A percentile compares a stretch with the other conserved stretches of the same genome.
Conservation (phyloP, 345 rosid genomes). For the Arabidopsis thaliana region DNA sequence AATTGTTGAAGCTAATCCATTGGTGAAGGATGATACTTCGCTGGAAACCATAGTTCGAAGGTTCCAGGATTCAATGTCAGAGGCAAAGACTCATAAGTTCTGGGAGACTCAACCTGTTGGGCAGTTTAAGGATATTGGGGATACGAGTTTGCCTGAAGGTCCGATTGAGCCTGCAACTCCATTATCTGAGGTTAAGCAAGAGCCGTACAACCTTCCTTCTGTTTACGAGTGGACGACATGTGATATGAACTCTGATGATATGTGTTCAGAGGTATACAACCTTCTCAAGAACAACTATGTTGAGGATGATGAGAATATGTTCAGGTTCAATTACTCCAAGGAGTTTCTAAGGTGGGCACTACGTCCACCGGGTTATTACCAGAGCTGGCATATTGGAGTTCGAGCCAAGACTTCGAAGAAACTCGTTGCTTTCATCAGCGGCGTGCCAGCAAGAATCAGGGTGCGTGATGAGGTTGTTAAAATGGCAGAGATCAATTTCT, state of each 20-base stretch:
- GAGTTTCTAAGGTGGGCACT: slow-evolving; percentile 94
- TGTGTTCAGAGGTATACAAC: slow-evolving; percentile 72
- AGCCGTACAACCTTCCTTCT: slow-evolving; percentile 85
- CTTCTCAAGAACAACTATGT: slow-evolving; percentile 87
- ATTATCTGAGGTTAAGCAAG: slow-evolving; percentile 82
- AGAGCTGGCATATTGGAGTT: slow-evolving; percentile 92
- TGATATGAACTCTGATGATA: slow-evolving; percentile 77
- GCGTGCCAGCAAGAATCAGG: slow-evolving; percentile 87
- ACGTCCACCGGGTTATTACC: slow-evolving; percentile 80
- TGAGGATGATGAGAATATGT: slow-evolving; percentile 97
- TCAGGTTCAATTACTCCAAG: slow-evolving; percentile 93
- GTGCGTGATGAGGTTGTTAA: slow-evolving; percentile 73
- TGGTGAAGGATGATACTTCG: slow-evolving; percentile 55
- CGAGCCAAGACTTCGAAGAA: slow-evolving; percentile 81
- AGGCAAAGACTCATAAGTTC: slow-evolving; percentile 69
- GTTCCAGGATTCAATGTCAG: slow-evolving; percentile 69
- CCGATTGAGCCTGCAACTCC: slow-evolving; percentile 71
- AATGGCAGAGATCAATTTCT: slow-evolving; percentile 95
- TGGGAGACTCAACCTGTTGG: slow-evolving; percentile 98
- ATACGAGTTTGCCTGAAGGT: slow-evolving; percentile 77
- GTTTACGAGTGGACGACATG: slow-evolving; percentile 89
- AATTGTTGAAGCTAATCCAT: slow-evolving; percentile 48
- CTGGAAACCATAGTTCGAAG: slow-evolving; percentile 65
- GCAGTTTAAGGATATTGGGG: slow-evolving; percentile 77
- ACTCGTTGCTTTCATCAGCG: slow-evolving; percentile 92